These are phyloP conservation scores for Russula earlei DNA, from an alignment of 768 basidiomycete genomes.

Conservation along the genomic window DNA sequence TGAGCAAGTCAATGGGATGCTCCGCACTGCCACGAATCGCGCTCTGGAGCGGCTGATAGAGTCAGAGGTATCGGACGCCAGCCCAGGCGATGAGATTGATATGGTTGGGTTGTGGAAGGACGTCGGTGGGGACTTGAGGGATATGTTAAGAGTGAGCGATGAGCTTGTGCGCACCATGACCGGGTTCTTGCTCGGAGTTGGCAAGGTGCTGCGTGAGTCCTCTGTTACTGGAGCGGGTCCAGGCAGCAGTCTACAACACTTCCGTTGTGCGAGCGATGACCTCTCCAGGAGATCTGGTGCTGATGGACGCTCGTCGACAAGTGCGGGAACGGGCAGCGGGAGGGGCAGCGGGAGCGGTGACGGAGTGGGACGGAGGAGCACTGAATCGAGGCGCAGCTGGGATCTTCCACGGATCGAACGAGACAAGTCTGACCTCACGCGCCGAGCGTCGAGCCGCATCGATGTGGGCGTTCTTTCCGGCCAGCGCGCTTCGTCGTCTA, in stretches of 20 bases:
- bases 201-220: conserved; percentile 56
- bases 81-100: conserved; percentile 26
- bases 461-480: conserved; percentile 14
- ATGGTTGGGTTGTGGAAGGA: conserved; percentile 55
- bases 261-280: conserved; percentile 46
- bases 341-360: conserved; percentile 44
- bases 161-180: conserved; percentile 72
- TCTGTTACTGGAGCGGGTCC: conserved; percentile 21
- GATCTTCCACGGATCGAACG: conserved; percentile 26
- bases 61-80: conserved; percentile 54
- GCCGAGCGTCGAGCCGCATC: conserved; percentile 24
- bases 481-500: conserved; percentile 21
- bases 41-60: conserved; percentile 70
- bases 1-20: conserved; percentile 54
- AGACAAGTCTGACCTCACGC: conserved; percentile 22
- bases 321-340: conserved; percentile 22
- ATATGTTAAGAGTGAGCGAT: conserved; percentile 62
- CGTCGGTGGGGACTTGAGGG: conserved; percentile 64
- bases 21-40: conserved; percentile 44
- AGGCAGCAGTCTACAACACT: conserved; percentile 33
- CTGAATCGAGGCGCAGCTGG: conserved; percentile 40
- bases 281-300: conserved; percentile 27
- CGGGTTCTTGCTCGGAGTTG: conserved; percentile 64
- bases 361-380: conserved; percentile 38
- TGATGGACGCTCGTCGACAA: conserved; percentile 24